Percentiles rank a stretch among this genome's conserved stretches.
phyloP scores from a whole-genome alignment of 148 eudicot genomes.

The Amaranthus cruentus region DNA sequence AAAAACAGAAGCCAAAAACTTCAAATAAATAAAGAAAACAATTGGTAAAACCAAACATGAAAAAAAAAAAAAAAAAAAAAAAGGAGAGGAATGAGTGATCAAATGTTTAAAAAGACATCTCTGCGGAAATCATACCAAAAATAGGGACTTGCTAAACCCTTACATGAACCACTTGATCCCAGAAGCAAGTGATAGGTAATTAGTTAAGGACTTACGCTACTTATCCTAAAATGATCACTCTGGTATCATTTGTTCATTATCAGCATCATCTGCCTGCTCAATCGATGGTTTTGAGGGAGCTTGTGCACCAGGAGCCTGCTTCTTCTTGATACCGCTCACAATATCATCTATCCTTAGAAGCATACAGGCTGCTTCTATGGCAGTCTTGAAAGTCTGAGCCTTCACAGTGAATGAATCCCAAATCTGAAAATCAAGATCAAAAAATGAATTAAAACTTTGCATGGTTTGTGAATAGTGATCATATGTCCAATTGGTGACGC shows the following conservation, averaged over 20 bases:
- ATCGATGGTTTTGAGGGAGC: conserved; percentile 66
- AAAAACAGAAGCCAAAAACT: no score
- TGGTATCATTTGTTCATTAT: conserved; percentile 42
- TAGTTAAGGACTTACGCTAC: neutral
- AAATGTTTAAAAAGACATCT: no score
- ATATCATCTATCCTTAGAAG: conserved; percentile 94
- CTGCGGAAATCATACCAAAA: conserved; percentile 7
- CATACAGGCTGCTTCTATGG: conserved; percentile 93
- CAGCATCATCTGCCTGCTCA: conserved; percentile 81
- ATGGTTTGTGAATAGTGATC: no score
- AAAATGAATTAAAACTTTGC: no score
- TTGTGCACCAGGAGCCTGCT: conserved; percentile 78
- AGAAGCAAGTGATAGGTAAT: neutral
- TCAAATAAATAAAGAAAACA: no score
- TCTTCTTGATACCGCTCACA: conserved; percentile 91
- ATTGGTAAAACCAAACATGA: no score
- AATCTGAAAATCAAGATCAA: conserved; percentile 37
- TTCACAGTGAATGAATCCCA: conserved; percentile 94
- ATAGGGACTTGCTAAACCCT: neutral
- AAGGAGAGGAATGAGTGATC: no score
- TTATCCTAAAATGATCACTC: neutral
- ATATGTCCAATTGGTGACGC: no score
- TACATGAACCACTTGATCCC: conserved; percentile 1
- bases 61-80: no score
- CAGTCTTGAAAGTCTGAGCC: conserved; percentile 91